phyloP scores from a whole-genome alignment of 345 rosid genomes.

The Lagerstroemia speciosa region DNA sequence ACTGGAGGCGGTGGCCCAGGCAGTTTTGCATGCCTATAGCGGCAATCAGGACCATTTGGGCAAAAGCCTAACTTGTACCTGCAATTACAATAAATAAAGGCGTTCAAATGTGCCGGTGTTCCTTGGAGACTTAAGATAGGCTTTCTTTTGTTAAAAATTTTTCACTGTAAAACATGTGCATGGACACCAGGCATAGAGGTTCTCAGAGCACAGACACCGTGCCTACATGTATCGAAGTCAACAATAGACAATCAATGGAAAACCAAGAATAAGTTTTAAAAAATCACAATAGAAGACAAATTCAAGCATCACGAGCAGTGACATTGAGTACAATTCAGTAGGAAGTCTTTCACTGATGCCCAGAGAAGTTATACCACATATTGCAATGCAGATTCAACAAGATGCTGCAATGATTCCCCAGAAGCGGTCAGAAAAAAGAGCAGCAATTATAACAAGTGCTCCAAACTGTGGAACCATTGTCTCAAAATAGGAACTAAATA shows the following conservation, averaged over 20 bases:
- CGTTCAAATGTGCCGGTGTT: background rate
- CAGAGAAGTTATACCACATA: background rate
- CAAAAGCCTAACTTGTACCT: slow-evolving; percentile 99
- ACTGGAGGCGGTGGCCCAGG: slow-evolving; percentile 96
- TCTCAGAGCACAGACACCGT: background rate
- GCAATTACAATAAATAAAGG: slow-evolving; percentile 10
- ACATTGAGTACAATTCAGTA: background rate
- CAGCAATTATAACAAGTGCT: too few relatives aligned
- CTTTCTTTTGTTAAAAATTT: background rate
- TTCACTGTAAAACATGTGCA: background rate
- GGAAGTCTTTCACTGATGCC: background rate
- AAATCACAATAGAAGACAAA: background rate
- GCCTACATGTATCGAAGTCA: background rate
- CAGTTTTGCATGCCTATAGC: slow-evolving; percentile 87
- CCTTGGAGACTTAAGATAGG: background rate
- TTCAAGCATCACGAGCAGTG: background rate
- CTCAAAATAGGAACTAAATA: background rate
- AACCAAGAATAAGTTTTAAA: background rate
- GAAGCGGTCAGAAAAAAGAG: background rate
- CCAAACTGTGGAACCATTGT: too few relatives aligned
- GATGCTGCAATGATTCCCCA: background rate
- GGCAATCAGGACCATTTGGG: slow-evolving; percentile 96
- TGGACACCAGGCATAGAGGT: background rate
- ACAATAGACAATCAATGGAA: too few relatives aligned
- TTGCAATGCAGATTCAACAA: background rate